These are phyloP conservation scores for Lindgomyces ingoldianus DNA, from an alignment of 495 filamentous ascomycete genomes.

Conservation along the genomic window DNA sequence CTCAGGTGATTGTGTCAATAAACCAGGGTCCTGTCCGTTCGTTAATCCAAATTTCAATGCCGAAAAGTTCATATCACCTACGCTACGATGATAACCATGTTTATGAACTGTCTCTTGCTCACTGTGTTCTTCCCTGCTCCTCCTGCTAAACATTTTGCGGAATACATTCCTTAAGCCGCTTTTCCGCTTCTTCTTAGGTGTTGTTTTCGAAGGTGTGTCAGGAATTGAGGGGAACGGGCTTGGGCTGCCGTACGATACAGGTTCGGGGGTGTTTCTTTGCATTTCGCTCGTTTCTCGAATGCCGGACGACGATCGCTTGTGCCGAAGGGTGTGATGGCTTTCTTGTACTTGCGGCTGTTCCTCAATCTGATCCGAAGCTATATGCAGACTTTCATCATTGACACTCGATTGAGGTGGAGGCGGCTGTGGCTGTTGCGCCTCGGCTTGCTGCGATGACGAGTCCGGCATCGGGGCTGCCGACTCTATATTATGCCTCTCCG, in stretches of 20 bases:
- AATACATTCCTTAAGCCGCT: constrained; percentile 35
- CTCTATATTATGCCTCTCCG: constrained; percentile 23
- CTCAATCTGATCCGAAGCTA: not conserved
- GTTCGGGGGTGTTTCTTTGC: constrained; percentile 7
- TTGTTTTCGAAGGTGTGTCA: constrained; percentile 17
- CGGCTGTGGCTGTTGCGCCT: constrained; percentile 4
- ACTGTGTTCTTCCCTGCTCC: constrained; percentile 17
- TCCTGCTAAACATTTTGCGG: constrained; percentile 38
- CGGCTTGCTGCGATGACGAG: not conserved
- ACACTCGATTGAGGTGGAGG: not conserved
- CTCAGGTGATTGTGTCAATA: constrained; percentile 20
- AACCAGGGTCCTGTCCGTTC: constrained; percentile 28
- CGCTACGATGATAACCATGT: constrained; percentile 35
- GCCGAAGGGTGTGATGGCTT: constrained; percentile 7
- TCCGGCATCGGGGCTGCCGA: not conserved
- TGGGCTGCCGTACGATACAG: constrained; percentile 9
- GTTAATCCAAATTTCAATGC: not conserved
- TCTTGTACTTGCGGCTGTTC: constrained; percentile 2
- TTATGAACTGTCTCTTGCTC: not conserved
- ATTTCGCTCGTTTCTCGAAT: constrained; percentile 19
- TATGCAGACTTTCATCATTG: not conserved
- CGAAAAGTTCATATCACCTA: constrained; percentile 15
- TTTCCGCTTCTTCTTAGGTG: constrained; percentile 34
- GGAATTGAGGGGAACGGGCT: constrained; percentile 28
- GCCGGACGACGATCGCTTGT: constrained; percentile 12